phyloP scores from a whole-genome alignment of 768 basidiomycete species.

The Pleurotus sapidus region DNA sequence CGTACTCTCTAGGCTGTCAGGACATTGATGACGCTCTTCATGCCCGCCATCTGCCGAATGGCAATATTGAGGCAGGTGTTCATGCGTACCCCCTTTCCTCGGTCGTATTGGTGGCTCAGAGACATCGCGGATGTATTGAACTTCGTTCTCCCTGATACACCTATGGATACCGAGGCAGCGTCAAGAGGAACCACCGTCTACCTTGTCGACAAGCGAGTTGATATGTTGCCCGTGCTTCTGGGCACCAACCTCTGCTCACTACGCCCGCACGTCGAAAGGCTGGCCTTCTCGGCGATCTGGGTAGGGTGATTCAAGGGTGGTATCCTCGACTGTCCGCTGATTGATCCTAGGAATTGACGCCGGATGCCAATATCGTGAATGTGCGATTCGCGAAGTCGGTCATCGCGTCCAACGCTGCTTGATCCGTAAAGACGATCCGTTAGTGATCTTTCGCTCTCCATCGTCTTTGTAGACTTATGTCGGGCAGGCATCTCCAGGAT shows the following conservation, averaged over 20 bases:
- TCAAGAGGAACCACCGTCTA: conserved; percentile 93
- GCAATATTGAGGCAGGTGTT: conserved; percentile 95
- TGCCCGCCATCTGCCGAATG: conserved; percentile 82
- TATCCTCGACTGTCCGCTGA: too few relatives aligned
- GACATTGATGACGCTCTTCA: conserved; percentile 99
- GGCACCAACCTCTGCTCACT: conserved; percentile 96
- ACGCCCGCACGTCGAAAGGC: conserved; percentile 85
- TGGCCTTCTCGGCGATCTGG: conserved; percentile 97
- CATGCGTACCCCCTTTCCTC: conserved; percentile 57
- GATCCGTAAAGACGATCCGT: conserved; percentile 89
- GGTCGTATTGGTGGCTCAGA: conserved; percentile 25
- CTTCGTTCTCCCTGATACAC: conserved; percentile 89
- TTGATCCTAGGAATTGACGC: conserved; percentile 75
- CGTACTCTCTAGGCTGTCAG: conserved; percentile 68
- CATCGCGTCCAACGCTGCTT: conserved; percentile 93
- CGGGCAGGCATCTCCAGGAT: conserved; percentile 66
- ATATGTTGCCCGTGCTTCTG: conserved; percentile 92
- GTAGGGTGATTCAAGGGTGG: conserved; percentile 33
- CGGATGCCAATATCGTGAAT: conserved; percentile 85
- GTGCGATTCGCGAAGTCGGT: conserved; percentile 95
- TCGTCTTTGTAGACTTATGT: too few relatives aligned
- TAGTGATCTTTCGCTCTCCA: conserved; percentile 20
- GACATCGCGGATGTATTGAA: conserved; percentile 99
- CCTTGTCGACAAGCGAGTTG: conserved; percentile 96
- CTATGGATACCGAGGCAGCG: conserved; percentile 96